These are phyloP conservation scores for Zasmidium citrigriseum DNA, from an alignment of 2,329 filamentous ascomycete species.

Conservation along the genomic window DNA sequence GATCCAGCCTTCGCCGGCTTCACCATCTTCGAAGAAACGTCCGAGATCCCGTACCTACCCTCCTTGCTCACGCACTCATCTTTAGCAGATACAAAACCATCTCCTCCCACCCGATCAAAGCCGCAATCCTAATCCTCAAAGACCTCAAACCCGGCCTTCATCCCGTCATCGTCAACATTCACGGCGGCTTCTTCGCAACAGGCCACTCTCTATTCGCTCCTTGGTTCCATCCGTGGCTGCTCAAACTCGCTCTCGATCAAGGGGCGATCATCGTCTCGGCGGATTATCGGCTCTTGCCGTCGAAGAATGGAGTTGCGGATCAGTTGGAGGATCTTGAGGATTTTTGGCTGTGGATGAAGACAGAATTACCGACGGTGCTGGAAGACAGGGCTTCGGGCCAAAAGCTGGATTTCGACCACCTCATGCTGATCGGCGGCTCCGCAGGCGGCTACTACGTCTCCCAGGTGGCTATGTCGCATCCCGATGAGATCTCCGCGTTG, in stretches of 20 bases:
- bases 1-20: background rate
- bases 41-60: background rate
- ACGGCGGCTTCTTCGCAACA: background rate
- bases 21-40: background rate
- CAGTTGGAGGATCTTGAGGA: background rate
- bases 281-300: background rate
- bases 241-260: background rate
- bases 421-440: background rate
- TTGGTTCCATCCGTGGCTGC: background rate
- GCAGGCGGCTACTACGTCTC: background rate
- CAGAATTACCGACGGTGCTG: background rate
- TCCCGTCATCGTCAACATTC: background rate
- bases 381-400: background rate
- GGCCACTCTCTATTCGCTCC: background rate
- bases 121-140: background rate
- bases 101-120: background rate
- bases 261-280: background rate
- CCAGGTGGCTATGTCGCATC: background rate
- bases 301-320: background rate
- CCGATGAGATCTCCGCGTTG: background rate
- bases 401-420: background rate
- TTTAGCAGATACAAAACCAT: background rate
- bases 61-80: background rate
- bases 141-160: background rate
- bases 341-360: background rate